These are phyloP conservation scores for Fusarium pilosicola DNA, from an alignment of 2,329 filamentous ascomycete genomes.

Conservation along the genomic window DNA sequence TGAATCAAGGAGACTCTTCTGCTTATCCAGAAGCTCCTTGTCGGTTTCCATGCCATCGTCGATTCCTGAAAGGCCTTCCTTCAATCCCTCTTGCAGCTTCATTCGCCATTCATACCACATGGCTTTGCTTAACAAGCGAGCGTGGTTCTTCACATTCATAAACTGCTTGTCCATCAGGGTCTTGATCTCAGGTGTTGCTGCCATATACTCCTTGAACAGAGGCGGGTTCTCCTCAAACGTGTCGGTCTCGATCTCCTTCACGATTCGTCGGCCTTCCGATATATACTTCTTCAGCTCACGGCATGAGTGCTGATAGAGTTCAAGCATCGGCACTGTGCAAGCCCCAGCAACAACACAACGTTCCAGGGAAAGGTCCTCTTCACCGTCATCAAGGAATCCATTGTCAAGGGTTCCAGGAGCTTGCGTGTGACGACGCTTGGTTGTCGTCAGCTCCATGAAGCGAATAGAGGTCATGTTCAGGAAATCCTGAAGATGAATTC, in stretches of 20 bases:
- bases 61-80: slow-evolving; percentile 81
- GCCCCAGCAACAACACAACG: slow-evolving; percentile 87
- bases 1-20: slow-evolving; percentile 74
- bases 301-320: slow-evolving; percentile 94
- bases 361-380: slow-evolving; percentile 71
- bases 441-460: slow-evolving; percentile 98
- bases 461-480: slow-evolving; percentile 94
- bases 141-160: slow-evolving; percentile 95
- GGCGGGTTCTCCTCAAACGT: slow-evolving; percentile 91
- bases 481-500: slow-evolving; percentile 90
- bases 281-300: slow-evolving; percentile 98
- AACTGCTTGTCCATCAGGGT: slow-evolving; percentile 94
- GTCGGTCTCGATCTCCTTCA: slow-evolving; percentile 89
- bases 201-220: slow-evolving; percentile 90
- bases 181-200: slow-evolving; percentile 84
- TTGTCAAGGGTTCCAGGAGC: slow-evolving; percentile 64
- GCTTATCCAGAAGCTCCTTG: slow-evolving; percentile 70
- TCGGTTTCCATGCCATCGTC: slow-evolving; percentile 81
- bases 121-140: slow-evolving; percentile 88
- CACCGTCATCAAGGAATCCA: slow-evolving; percentile 51
- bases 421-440: slow-evolving; percentile 87
- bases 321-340: slow-evolving; percentile 91
- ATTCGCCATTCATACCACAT: slow-evolving; percentile 99
- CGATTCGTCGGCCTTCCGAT: slow-evolving; percentile 87
- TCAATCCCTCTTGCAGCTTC: slow-evolving; percentile 83